A percentile compares a stretch with the other conserved stretches of the same genome.
phyloP scores from a whole-genome alignment of 495 filamentous ascomycete genomes.

The Penicillium arizonense region DNA sequence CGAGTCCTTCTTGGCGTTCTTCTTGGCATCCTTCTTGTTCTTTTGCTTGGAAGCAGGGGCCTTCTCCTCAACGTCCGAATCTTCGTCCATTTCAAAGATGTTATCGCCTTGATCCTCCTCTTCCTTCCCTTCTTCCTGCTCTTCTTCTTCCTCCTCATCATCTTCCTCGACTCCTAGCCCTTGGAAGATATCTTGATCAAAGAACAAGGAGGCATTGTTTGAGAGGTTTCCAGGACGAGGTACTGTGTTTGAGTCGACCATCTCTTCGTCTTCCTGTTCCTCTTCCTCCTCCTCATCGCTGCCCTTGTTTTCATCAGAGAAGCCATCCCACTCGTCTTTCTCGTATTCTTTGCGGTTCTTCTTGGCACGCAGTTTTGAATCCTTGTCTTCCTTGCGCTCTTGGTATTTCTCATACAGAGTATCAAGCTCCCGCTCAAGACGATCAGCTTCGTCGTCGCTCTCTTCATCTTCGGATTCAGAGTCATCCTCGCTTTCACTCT shows the following conservation, averaged over 20 bases:
- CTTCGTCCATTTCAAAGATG: conserved; percentile 23
- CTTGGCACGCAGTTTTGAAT: conserved; percentile 87
- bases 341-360: conserved; percentile 78
- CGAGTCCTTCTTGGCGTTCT: conserved; percentile 54
- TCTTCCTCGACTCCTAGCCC: conserved; percentile 59
- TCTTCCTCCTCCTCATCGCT: conserved; percentile 53
- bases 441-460: conserved; percentile 77
- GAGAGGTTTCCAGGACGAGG: conserved; percentile 59
- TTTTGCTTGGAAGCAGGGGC: conserved; percentile 10
- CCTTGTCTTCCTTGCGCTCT: conserved; percentile 70
- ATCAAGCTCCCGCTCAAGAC: conserved; percentile 81
- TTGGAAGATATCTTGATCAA: conserved; percentile 93
- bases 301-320: conserved; percentile 67
- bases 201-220: conserved; percentile 82
- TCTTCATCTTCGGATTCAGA: conserved; percentile 59
- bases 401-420: conserved; percentile 81
- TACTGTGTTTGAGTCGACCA: conserved; percentile 47
- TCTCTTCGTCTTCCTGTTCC: conserved; percentile 47
- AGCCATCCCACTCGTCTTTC: conserved; percentile 88
- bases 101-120: conserved; percentile 46
- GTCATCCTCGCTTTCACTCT: conserved; percentile 55
- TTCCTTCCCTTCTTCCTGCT: conserved; percentile 34
- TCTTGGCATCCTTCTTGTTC: conserved; percentile 16
- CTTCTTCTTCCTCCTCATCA: conserved; percentile 42
- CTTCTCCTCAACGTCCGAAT: conserved; percentile 13